Evolutionary conservation across 768 basidiomycete species (phyloP).

Genomic region (Amanita thiersii): DNA sequence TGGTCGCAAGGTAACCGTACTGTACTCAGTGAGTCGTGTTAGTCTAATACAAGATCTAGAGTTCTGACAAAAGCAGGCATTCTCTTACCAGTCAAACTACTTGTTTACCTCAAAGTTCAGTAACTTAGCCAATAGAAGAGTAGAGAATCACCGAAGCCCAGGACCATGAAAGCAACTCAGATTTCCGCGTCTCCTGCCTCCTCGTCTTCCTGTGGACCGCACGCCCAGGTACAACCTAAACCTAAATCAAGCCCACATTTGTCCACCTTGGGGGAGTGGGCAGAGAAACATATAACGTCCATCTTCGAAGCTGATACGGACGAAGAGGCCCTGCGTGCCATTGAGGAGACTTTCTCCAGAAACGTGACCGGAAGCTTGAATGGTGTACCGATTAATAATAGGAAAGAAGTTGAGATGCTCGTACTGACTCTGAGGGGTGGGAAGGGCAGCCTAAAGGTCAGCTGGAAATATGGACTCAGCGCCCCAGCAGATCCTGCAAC

Average conservation of each 20-base stretch:
- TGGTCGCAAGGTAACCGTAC: not conserved
- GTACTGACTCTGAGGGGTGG: constrained; percentile 34
- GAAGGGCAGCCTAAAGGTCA: constrained; percentile 32
- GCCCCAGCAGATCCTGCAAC: constrained; percentile 28
- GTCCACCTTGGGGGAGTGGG: constrained; percentile 39
- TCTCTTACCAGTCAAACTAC: too few species aligned
- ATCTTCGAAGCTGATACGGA: constrained; percentile 45
- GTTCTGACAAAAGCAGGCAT: constrained; percentile 7
- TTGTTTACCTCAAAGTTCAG: too few species aligned
- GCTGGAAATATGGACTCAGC: constrained; percentile 41
- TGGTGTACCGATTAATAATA: constrained; percentile 30
- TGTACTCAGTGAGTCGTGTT: not conserved
- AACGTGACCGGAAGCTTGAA: constrained; percentile 33
- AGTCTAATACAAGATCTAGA: not conserved
- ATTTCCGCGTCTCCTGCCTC: not conserved
- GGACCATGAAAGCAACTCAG: too few species aligned
- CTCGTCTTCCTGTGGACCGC: not conserved
- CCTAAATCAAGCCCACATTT: constrained; percentile 5
- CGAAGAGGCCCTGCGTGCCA: constrained; percentile 30
- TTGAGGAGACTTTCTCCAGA: constrained; percentile 37
- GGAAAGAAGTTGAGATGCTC: constrained; percentile 30
- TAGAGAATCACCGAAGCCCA: too few species aligned
- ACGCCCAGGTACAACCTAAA: not conserved
- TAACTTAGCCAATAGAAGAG: too few species aligned
- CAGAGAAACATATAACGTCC: constrained; percentile 34